Base-by-base conservation (phyloP, 1,284 basidiomycete species). In the Cutaneotrichosporon spelunceum region DNA sequence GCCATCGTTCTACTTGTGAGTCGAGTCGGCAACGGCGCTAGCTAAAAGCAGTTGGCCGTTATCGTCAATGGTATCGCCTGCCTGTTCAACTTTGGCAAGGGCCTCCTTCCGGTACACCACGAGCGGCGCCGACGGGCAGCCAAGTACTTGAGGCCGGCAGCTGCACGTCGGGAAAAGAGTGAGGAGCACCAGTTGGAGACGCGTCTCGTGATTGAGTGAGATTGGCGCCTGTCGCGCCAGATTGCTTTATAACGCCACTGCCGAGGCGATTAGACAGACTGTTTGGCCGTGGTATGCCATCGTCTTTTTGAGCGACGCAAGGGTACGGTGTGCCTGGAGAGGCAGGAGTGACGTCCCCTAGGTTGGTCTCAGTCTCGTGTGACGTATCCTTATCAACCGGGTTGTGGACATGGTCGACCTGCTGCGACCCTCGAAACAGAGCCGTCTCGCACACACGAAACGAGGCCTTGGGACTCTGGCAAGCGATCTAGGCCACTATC, bases 71-170 rank as follows among this genome's bases (percentile, higher is more conserved):
- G 68, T 27, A 64, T 68, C 48, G 30, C 73, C 29, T 76, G 74
- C 60, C 61, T 72, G 45, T 47, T 54, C n/a, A 71, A 76, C 66
- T 76, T 75, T 61, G 69, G 67, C 42, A 67, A 68, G 52, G 73
- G 73, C 0, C 64, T 74, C 10, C 62, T 66, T 11, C 53, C 67
- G 26, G 65, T 68, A 11, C 73, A 74, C 54, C 14, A n/a, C 57
- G 68, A 69, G 30, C 1, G 60, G 36, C 26, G 14, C 2, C n/a
- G 13, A 13, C 9, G 16, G 4, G n/a, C 48, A 19, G 21, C 5
- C 14, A 21, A n/a, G 14, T n/a, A 34, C 16, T 21, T 30, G 11
- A 14, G 23, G 4, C 26, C 48, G 2, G 3, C 11, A 16, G 23
- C 47, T 13, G 26, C 23, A 26, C 4, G 24, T 6, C 48, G 9